Evolutionary conservation across 2,329 filamentous ascomycete species (phyloP).

Genomic region (Paecilomyces niveus): DNA sequence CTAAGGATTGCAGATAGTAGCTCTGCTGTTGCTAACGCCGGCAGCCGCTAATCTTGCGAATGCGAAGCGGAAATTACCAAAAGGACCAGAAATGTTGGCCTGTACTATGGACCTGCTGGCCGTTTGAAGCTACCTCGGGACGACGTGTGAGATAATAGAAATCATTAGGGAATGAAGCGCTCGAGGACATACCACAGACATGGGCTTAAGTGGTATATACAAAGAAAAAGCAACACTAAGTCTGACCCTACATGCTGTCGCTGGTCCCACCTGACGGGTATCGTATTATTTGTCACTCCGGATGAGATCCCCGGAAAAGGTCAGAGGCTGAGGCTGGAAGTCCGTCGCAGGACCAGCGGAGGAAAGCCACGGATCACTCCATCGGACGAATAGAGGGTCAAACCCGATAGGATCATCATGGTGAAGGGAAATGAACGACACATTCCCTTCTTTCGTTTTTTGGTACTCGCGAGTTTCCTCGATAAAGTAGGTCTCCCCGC

Average conservation of each 20-base stretch:
- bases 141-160: background rate
- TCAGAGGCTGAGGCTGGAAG: background rate
- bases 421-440: background rate
- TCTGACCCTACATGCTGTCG: background rate
- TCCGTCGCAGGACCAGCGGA: background rate
- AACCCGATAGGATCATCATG: background rate
- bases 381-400: background rate
- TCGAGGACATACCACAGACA: background rate
- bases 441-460: background rate
- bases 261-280: background rate
- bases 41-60: background rate
- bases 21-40: background rate
- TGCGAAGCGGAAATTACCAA: background rate
- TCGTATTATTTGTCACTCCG: background rate
- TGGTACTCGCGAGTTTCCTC: background rate
- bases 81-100: background rate
- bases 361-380: background rate
- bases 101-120: background rate
- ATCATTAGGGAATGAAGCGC: background rate
- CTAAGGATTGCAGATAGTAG: background rate
- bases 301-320: background rate
- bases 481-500: background rate
- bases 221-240: background rate
- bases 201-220: background rate
- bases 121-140: background rate